Base-by-base conservation (phyloP, 2,329 filamentous ascomycete species). In the Ophiostoma australiae region DNA sequence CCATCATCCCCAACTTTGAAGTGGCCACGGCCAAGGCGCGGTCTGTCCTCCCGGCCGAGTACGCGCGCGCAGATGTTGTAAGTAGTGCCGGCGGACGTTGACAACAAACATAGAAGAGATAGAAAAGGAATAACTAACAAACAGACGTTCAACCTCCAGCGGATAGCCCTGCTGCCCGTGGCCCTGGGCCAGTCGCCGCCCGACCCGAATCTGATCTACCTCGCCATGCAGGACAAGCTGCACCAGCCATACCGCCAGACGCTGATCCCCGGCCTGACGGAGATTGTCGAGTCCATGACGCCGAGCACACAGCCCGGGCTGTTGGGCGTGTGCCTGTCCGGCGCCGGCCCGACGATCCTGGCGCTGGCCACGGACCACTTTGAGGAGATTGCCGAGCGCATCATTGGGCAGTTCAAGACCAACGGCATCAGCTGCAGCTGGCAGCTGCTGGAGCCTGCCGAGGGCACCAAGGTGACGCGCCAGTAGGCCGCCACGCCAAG, bases 191-290 rank as follows among this genome's bases (percentile, higher is more conserved):
- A 93, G 79, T 94, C 91, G 8, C 94, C 95, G 11, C 94, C 94
- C 1, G 91, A 97, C 78, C 90, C 95, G 31, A 90, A 96, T 76
- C 90, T 97, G 80, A 99, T 99, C 79, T 96, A 96, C 82, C 89
- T 96, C 67, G 94, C 94, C 67, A 99, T 99, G 95, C 95, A 98
- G 82, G 95, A 99, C 83, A 97, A 94, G 81, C 89, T 99, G 73
- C 95, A 99, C 82, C 95, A 99, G 81, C 95, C 93, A 63, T 98
- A 99, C 83, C 90, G 95, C 70, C 90, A 95, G 81, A 90, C 87
- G 1, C 87, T 99, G 73, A 97, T 99, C 75, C 95, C 95, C 0
- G 95, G 94, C 0, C 85, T 99, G 71, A 91, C 91, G 20, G 91
- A 97, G 78, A 94, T 99, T 70, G 88, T 99, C 69, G 88, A 93